Percentiles rank a stretch among this genome's conserved stretches.
phyloP scores from a whole-genome alignment of 2,329 filamentous ascomycete species.

The Alternaria conjuncta region DNA sequence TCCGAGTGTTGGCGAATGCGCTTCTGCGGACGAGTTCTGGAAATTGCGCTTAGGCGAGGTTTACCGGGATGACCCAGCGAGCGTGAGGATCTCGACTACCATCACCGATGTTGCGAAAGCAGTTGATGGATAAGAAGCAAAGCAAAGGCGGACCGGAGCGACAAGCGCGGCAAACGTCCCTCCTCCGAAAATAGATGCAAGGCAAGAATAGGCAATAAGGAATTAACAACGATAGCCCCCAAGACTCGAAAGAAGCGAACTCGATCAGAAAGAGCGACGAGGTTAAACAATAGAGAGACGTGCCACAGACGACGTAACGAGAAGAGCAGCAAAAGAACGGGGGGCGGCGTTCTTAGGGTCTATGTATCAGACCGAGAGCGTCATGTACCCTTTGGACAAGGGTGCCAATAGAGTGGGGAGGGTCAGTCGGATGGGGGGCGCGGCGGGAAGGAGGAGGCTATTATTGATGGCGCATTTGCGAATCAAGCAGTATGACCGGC shows the following conservation, averaged over 20 bases:
- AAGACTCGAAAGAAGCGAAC: constrained; percentile 17
- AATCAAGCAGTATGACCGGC: constrained; percentile 15
- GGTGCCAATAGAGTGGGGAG: constrained; percentile 9
- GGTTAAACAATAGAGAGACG: constrained; percentile 29
- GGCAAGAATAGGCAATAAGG: constrained; percentile 6
- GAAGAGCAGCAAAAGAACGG: constrained; percentile 7
- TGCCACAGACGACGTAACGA: constrained; percentile 8
- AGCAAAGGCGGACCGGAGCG: background rate
- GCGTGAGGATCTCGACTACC: constrained; percentile 20
- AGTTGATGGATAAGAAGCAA: constrained; percentile 1
- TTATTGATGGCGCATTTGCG: constrained; percentile 16
- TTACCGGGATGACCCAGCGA: constrained; percentile 30
- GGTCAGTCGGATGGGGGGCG: constrained; percentile 5
- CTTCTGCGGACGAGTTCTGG: constrained; percentile 23
- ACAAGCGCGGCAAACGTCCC: constrained; percentile 1
- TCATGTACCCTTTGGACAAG: constrained; percentile 7
- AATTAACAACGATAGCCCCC: constrained; percentile 16
- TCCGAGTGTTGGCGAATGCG: constrained; percentile 14
- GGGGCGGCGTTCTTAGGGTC: constrained; percentile 5
- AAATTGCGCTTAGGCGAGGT: constrained; percentile 32
- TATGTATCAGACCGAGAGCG: constrained; percentile 14
- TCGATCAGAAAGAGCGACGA: constrained; percentile 31
- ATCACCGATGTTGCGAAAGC: constrained; percentile 18
- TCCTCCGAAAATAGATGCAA: constrained; percentile 4
- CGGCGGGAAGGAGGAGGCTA: constrained; percentile 8